phyloP scores from a whole-genome alignment of 805 yeast species.

The Nakazawaea siamensis region DNA sequence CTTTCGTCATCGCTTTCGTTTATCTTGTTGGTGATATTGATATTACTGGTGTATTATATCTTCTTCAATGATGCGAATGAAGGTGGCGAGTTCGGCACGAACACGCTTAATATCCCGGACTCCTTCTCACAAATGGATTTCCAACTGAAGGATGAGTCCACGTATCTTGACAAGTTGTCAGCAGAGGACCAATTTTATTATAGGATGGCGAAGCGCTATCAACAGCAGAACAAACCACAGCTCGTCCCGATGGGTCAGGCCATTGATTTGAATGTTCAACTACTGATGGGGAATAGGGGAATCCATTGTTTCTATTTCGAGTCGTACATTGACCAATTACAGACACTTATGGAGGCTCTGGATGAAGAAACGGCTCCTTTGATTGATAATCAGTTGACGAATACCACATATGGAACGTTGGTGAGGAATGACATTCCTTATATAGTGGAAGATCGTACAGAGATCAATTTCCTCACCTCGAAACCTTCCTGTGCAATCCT shows the following conservation, averaged over 20 bases:
- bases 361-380: conserved; percentile 10
- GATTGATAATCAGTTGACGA: conserved; percentile 7
- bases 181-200: conserved; percentile 18
- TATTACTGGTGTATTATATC: conserved; percentile 18
- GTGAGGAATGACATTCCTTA: conserved; percentile 16
- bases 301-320: conserved; percentile 24
- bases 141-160: conserved; percentile 13
- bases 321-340: conserved; percentile 22
- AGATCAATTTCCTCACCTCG: conserved; percentile 18
- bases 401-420: conserved; percentile 3
- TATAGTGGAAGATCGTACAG: conserved; percentile 23
- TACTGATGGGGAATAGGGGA: conserved; percentile 27
- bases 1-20: conserved; percentile 20
- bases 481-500: conserved; percentile 18
- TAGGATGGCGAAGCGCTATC: conserved; percentile 17
- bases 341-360: conserved; percentile 16
- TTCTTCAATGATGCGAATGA: conserved; percentile 17
- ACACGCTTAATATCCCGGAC: conserved; percentile 18
- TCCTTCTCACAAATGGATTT: conserved; percentile 14
- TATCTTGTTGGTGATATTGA: conserved; percentile 16
- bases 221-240: conserved; percentile 16
- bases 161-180: conserved; percentile 14
- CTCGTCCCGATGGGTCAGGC: conserved; percentile 18
- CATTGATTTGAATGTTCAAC: conserved; percentile 15
- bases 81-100: neutral